Evolutionary conservation across 164 flowering plant species (phyloP), one percentile per base, ranked within the genome.

Genomic region (Amborella trichopoda): DNA sequence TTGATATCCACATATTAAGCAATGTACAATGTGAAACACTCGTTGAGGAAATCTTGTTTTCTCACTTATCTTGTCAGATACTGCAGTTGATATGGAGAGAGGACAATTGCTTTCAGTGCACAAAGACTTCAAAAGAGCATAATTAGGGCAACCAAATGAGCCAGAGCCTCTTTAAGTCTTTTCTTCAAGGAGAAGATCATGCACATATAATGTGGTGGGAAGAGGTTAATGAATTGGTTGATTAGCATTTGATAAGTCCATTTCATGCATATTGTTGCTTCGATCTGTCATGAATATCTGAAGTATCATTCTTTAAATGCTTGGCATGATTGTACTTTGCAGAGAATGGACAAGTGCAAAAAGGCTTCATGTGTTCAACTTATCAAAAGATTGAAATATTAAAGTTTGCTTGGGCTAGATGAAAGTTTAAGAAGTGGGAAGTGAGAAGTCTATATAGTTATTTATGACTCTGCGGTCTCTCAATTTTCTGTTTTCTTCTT

Each of bases 121-220:
- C 44, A 49, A 21, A 78, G 62, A 67, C 25, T 37, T 44, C 28
- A 49, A 39, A 73, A 39, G 48, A 68, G 69, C 45, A 48, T 56
- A 23, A 21, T 46, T 1, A 81, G 56, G 65, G 56, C 66, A 50
- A 21, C 57, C 10, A 81, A 59, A 68, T 83, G 68, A 44, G 14
- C 37, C 22, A 81, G 71, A 39, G 71, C 58, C 40, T 30, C 28
- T n/a, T n/a, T 5, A 68, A 59, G 46, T 30, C 49, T 55, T 55
- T 49, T 23, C 32, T 66, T 4, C 71, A 69, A 33, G 94, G 76
- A 28, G 83, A 74, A 44, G 71, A 71, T 59, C 62, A 62, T 60
- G 58, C 81, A 24, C 88, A 84, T 58, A 53, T 87, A 30, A 23
- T 72, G 28, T 91, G 99, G 99, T 91, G 99, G 99, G 74, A 82